phyloP scores from a whole-genome alignment of 106 monocot genomes.

The Dendrobium catenatum region DNA sequence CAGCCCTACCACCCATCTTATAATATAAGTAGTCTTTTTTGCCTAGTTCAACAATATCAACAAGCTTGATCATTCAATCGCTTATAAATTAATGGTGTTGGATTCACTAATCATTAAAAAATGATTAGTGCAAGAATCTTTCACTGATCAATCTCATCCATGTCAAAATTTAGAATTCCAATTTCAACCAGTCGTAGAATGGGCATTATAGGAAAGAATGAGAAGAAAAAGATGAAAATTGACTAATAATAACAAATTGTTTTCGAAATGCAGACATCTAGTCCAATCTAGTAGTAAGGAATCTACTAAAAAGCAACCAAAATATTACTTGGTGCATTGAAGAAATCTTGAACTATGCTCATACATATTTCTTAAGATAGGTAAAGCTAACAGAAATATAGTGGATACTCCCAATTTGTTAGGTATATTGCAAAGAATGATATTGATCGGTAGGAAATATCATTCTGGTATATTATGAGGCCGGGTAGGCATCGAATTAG shows the following conservation, averaged over 20 bases:
- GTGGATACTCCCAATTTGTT: background rate
- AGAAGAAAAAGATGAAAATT: background rate
- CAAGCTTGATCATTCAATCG: background rate
- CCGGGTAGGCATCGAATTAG: too few species aligned
- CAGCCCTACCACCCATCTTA: background rate
- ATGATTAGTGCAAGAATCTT: conserved; percentile 2
- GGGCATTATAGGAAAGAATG: background rate
- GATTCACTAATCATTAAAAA: conserved; percentile 3
- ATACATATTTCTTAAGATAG: background rate
- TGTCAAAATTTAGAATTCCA: conserved; percentile 6
- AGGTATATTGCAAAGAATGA: conserved; percentile 4
- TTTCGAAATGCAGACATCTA: background rate
- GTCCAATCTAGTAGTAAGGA: conserved; percentile 1
- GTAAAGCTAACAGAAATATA: background rate
- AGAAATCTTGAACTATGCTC: background rate
- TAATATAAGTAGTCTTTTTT: background rate
- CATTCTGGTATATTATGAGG: background rate
- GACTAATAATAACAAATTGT: conserved; percentile 3
- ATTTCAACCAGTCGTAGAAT: background rate
- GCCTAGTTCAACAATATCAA: background rate
- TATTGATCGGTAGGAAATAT: background rate
- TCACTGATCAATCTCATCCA: conserved; percentile 1
- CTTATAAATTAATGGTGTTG: background rate
- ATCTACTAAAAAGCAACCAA: background rate
- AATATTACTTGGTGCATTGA: background rate